Conservation (phyloP, 2,329 filamentous ascomycete genomes). For the Ascocoryne sarcoides region DNA sequence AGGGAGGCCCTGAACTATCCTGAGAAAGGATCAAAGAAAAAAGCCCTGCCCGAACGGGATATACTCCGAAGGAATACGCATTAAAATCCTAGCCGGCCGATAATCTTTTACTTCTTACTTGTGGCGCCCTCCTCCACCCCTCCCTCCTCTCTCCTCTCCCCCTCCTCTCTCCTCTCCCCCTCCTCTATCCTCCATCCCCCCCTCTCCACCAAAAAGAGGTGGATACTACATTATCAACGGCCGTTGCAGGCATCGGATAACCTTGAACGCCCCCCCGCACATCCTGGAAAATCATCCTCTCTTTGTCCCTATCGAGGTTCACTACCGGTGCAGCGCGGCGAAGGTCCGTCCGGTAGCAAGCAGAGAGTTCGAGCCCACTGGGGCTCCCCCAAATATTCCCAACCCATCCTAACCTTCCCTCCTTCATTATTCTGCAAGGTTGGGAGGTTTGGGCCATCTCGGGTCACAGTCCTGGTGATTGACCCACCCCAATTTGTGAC, state of each 20-base stretch:
- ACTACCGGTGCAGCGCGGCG: neutral
- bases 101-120: too few relatives aligned
- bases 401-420: too few relatives aligned
- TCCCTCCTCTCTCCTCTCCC: too few relatives aligned
- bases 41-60: neutral
- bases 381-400: neutral
- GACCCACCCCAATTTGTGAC: constrained; percentile 49
- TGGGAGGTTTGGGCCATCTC: constrained; percentile 25
- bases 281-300: neutral
- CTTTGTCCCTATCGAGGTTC: neutral
- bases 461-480: constrained; percentile 23
- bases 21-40: neutral
- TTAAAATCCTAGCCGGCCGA: too few relatives aligned
- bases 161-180: too few relatives aligned
- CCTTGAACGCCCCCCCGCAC: neutral
- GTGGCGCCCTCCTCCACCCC: too few relatives aligned
- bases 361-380: neutral
- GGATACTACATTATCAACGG: neutral
- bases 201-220: neutral
- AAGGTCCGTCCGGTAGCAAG: neutral
- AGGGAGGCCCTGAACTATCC: neutral
- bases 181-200: neutral
- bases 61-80: neutral
- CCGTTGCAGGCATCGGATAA: neutral
- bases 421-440: too few relatives aligned